Evolutionary conservation across 1,284 basidiomycete genomes (phyloP), one percentile per base, ranked within the genome.

Genomic region (Sanghuangporus weigelae): DNA sequence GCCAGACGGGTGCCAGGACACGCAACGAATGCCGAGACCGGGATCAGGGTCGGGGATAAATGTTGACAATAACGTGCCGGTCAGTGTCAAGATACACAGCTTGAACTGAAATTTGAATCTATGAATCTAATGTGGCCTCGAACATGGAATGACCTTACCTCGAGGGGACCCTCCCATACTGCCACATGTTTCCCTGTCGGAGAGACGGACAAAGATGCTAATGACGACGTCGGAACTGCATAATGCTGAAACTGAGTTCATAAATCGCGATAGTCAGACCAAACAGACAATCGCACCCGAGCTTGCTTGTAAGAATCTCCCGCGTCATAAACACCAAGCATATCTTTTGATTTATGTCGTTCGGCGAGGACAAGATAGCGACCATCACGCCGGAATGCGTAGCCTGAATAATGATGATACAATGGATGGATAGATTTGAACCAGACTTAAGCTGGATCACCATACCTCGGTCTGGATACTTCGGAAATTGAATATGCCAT

Each of bases 291-390:
- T 60, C 86, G 61, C 74, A 95, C 93, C 70, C 92, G 81, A 53
- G 90, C 81, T 21, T 95, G 79, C 67, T 85, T 85, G 72, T 89
- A 93, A 0, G 78, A 77, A 66, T 90, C 83, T 1, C 78, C 71
- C 2, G 84, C 77, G 70, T 95, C 93, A 72, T 96, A 96, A 2
- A 96, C 76, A 12, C 92, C 92, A 0, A 94, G 71, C 0, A 87
- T 88, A 71, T 95, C 93, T 73, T 89, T 94, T 0, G 91, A 93
- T 67, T 87, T 87, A 71, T 95, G 93, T 16, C 92, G 81, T 71
- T 96, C 94, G 3, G 88, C 90, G 2, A 95, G 76, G 12, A 92
- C 77, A 69, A 95, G 87, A 72, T 94, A 94, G 31, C 86, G 84
- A 3, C 85, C 86, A 73, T 95, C 92, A 26, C 83, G 74, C 23